phyloP scores from a whole-genome alignment of 2,329 filamentous ascomycete genomes.

The Aspergillus arachidicola region DNA sequence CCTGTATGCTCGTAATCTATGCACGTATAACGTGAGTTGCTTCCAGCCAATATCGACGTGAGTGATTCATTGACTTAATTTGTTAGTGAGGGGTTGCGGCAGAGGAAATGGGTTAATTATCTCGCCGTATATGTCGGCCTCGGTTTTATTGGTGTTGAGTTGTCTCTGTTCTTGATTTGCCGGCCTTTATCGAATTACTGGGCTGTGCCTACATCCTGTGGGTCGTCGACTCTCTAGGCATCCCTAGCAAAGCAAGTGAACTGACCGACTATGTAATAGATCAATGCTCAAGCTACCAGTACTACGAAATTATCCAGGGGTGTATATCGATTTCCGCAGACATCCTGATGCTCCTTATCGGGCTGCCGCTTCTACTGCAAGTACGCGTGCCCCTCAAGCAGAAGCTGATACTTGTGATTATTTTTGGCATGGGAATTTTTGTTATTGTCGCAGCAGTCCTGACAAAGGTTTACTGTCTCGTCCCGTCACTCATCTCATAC shows the following conservation, averaged over 20 bases:
- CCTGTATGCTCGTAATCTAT: constrained; percentile 58
- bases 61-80: constrained; percentile 1
- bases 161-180: constrained; percentile 55
- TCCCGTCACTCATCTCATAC: constrained; percentile 44
- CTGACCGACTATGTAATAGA: constrained; percentile 22
- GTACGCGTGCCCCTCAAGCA: constrained; percentile 45
- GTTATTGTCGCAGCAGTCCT: constrained; percentile 53
- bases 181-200: constrained; percentile 54
- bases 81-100: constrained; percentile 34
- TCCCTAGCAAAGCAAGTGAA: background rate
- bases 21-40: constrained; percentile 49
- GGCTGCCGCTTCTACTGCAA: constrained; percentile 45
- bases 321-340: constrained; percentile 51
- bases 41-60: background rate
- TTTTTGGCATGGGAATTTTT: constrained; percentile 51
- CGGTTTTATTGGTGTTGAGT: constrained; percentile 52
- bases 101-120: constrained; percentile 41
- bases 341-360: constrained; percentile 46
- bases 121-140: constrained; percentile 47
- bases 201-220: constrained; percentile 49
- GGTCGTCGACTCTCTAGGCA: constrained; percentile 7
- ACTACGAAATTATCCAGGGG: constrained; percentile 50
- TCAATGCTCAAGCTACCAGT: constrained; percentile 48
- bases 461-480: constrained; percentile 53
- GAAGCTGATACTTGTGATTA: constrained; percentile 45